phyloP scores from a whole-genome alignment of 2,329 filamentous ascomycete genomes.

The Microcera coccophila region DNA sequence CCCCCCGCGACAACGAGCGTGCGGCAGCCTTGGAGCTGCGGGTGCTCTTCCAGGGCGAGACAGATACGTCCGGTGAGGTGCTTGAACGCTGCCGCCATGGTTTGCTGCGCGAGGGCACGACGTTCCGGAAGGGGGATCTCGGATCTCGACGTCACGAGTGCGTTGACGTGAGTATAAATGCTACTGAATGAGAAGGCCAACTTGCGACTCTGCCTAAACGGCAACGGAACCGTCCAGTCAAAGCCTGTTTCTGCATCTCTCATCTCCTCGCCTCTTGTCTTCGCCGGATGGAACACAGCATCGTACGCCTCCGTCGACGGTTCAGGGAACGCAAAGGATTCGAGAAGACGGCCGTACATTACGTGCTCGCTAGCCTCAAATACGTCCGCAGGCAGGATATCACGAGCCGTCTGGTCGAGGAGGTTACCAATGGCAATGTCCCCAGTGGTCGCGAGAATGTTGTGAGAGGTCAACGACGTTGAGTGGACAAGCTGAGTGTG shows the following conservation, averaged over 20 bases:
- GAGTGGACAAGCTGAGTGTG: conserved; percentile 86
- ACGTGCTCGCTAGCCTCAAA: conserved; percentile 56
- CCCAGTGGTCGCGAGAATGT: conserved; percentile 66
- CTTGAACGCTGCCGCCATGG: conserved; percentile 81
- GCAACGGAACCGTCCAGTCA: conserved; percentile 65
- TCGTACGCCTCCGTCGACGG: conserved; percentile 27
- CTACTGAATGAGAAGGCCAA: conserved; percentile 71
- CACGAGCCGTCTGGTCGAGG: conserved; percentile 80
- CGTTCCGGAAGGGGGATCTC: conserved; percentile 57
- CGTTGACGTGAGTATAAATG: conserved; percentile 53
- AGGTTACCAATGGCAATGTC: conserved; percentile 88
- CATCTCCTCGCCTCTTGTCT: conserved; percentile 56
- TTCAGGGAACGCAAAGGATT: conserved; percentile 69
- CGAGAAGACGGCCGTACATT: conserved; percentile 78
- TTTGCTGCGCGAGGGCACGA: conserved; percentile 63
- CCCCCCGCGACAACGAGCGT: conserved; percentile 84
- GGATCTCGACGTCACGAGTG: conserved; percentile 39
- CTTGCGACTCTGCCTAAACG: conserved; percentile 54
- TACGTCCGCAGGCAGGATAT: conserved; percentile 62
- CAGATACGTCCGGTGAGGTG: conserved; percentile 75
- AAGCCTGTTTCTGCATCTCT: conserved; percentile 36
- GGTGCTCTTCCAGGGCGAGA: conserved; percentile 53
- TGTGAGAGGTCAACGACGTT: conserved; percentile 61
- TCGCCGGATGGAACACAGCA: conserved; percentile 54
- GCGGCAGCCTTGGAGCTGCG: conserved; percentile 36